These are phyloP conservation scores for Dendrocalamus sinicus DNA, from an alignment of 176 grass and related monocot species.

Conservation along the genomic window DNA sequence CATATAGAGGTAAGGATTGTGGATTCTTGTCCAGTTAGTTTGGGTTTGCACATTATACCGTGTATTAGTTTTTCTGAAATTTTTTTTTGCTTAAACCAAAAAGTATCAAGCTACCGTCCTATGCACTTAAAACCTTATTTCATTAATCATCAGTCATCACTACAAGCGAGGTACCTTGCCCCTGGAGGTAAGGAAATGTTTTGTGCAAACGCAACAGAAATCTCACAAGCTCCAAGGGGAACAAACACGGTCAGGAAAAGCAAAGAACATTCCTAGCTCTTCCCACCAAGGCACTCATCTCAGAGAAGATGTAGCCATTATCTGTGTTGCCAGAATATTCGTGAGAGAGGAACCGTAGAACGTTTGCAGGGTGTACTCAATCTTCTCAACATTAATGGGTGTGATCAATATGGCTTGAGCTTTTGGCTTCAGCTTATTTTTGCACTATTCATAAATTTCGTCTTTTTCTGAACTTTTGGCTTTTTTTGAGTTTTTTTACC, in stretches of 20 bases:
- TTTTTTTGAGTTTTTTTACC: too few species aligned
- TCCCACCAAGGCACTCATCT: constrained; percentile 57
- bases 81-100: background rate
- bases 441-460: too few species aligned
- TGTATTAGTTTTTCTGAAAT: too few species aligned
- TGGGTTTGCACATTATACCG: too few species aligned
- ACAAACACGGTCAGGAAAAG: background rate
- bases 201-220: background rate
- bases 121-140: constrained; percentile 1
- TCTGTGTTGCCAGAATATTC: constrained; percentile 85
- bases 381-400: constrained; percentile 87
- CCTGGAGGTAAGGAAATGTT: background rate
- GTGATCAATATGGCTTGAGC: too few species aligned
- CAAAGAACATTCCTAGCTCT: constrained; percentile 19
- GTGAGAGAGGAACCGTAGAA: constrained; percentile 76
- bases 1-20: too few species aligned
- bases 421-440: too few species aligned
- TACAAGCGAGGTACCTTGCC: background rate
- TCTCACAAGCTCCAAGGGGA: background rate
- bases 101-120: background rate
- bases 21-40: too few species aligned
- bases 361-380: constrained; percentile 64
- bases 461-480: too few species aligned
- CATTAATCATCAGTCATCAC: background rate
- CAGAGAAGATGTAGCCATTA: constrained; percentile 94